Base-by-base conservation (phyloP, 1,139 yeast species). In the Taiozyma sp. region DNA sequence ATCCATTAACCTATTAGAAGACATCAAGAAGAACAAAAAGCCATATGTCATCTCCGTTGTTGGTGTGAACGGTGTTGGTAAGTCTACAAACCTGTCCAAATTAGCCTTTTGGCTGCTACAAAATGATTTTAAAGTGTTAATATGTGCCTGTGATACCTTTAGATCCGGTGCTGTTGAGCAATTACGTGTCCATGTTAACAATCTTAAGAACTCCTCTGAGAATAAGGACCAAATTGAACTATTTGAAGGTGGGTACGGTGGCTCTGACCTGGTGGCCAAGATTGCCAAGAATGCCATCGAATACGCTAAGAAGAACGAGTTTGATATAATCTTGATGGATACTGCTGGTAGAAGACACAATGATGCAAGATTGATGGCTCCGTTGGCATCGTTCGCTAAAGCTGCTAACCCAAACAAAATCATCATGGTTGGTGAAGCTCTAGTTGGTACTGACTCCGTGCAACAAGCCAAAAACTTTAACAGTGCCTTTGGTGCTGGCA, bases 91-190 rank as follows among this genome's bases (percentile, higher is more conserved):
- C 64, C 74, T 93, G 55, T 96, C 98, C 41, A 93, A 92, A 69
- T 73, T 93, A 51, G 99, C 97, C 1, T 95, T 89, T 66, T 93
- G 99, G 99, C 76, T 93, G 49, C 71, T 93, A 52, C 97, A 92
- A 66, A 93, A 93, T 68, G 84, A 92, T 65, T 78, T 89, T 66
- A 84, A 82, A 60, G 96, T 93, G 1, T 76, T 93, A 51, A 87
- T 93, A 60, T 96, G 96, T 44, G 99, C 99, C 0, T 93, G 99
- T 71, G 99, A 93, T 71, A 95, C 99, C 0, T 93, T 93, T 72
- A 79, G 99, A 70, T 90, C 97, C 0, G 99, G 99, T 47, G 99
- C 99, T 0, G 98, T 93, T 16, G 99, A 93, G 67, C 99, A 93
- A 69, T 75, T 93, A 57, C 84, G 93, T 60, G 97, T 93, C 2